phyloP scores from a whole-genome alignment of 371 early-diverging fungal genomes.

The Mortierella sp. region DNA sequence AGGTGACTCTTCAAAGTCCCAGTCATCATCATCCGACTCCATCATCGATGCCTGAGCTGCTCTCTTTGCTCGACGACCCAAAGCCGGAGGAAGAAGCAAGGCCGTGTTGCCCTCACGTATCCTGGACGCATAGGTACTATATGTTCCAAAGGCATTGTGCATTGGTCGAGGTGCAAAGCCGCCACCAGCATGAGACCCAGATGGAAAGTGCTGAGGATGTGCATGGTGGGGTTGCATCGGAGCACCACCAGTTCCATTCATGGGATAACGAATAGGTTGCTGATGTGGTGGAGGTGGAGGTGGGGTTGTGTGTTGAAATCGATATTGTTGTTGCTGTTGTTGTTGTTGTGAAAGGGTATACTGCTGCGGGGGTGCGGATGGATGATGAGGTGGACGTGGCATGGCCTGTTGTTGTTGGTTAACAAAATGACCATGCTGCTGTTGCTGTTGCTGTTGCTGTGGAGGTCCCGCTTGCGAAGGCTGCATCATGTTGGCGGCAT shows the following conservation, averaged over 20 bases:
- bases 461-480: background rate
- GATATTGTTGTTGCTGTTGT: slow-evolving; percentile 15
- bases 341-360: slow-evolving; percentile 4
- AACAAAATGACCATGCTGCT: slow-evolving; percentile 7
- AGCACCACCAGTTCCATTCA: background rate
- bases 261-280: slow-evolving; percentile 13
- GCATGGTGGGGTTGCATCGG: background rate
- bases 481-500: too few species aligned
- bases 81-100: slow-evolving; percentile 38
- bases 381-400: slow-evolving; percentile 10
- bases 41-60: slow-evolving; percentile 42
- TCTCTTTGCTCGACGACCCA: slow-evolving; percentile 47
- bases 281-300: slow-evolving; percentile 8
- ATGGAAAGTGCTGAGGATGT: slow-evolving; percentile 8
- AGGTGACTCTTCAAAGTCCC: slow-evolving; percentile 52
- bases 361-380: background rate
- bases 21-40: slow-evolving; percentile 50
- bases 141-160: slow-evolving; percentile 36
- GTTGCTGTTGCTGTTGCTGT: slow-evolving; percentile 10
- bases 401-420: slow-evolving; percentile 10
- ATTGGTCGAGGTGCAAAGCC: slow-evolving; percentile 19
- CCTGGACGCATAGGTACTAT: slow-evolving; percentile 53
- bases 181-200: background rate
- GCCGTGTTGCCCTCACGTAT: slow-evolving; percentile 54
- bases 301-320: slow-evolving; percentile 2